phyloP scores from a whole-genome alignment of 805 yeast species.

The Nakazawaea anatomiae region DNA sequence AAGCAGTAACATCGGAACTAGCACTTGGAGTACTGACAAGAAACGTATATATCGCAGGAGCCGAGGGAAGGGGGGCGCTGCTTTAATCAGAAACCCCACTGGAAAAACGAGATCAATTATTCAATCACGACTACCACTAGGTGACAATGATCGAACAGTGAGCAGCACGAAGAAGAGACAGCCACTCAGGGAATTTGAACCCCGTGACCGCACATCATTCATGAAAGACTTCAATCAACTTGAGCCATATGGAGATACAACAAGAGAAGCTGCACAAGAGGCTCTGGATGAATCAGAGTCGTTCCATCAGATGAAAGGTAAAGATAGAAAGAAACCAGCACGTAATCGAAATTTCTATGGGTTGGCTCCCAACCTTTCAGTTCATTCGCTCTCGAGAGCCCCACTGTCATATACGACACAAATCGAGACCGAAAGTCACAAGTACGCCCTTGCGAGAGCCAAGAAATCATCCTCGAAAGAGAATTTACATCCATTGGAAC shows the following conservation, averaged over 20 bases:
- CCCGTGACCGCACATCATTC: too few relatives aligned
- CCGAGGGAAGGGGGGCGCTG: background rate
- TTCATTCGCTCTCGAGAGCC: conserved; percentile 18
- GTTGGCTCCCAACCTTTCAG: conserved; percentile 5
- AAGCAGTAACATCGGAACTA: background rate
- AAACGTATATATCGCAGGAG: background rate
- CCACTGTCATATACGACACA: conserved; percentile 20
- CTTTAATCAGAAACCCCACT: background rate
- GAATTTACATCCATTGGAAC: conserved; percentile 10
- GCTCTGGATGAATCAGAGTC: background rate
- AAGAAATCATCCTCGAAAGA: background rate
- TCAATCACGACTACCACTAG: background rate
- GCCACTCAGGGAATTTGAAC: background rate
- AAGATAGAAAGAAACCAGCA: background rate
- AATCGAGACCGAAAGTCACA: conserved; percentile 15
- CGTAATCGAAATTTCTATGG: background rate
- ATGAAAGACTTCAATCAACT: too few relatives aligned
- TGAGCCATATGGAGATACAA: too few relatives aligned
- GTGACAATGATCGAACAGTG: background rate
- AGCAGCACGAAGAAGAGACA: background rate
- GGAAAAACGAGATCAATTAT: background rate
- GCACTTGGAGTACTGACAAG: conserved; percentile 1
- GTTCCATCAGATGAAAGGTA: background rate
- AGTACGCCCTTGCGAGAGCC: background rate
- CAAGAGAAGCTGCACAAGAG: background rate